Base-by-base conservation (phyloP, 2,329 filamentous ascomycete species). In the Penicillium sp. region DNA sequence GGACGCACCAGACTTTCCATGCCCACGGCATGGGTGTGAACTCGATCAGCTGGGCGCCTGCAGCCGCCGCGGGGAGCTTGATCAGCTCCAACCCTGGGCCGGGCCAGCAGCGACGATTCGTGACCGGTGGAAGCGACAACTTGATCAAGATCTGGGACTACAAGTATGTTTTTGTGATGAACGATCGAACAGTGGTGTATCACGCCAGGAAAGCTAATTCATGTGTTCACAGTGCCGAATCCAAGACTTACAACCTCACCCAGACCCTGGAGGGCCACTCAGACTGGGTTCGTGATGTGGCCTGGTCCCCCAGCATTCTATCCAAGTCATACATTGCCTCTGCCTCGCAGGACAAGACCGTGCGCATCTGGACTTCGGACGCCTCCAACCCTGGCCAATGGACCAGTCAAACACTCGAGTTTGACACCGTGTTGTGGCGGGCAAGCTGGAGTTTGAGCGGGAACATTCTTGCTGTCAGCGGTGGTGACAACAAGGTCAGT, bases 381-480 rank as follows among this genome's bases (percentile, higher is more conserved):
- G 73, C 79, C 26, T 75, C 79, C 50, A 80, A 77, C 64, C 74
- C 81, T 12, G 81, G 79, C 25, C 82, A 88, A 62, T 98, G 93
- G 93, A 82, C 84, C 49, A 84, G 82, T 71, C 93, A 94, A 70
- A 82, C 86, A 36, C 78, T 98, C 55, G 82, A 85, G 62, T 95
- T 98, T 60, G 91, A 96, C 52, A 83, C 86, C 4, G 85, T 90
- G 40, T 81, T 95, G 50, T 98, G 93, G 93, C 84, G 93, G 47
- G 93, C 96, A 39, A 96, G 89, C 77, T 98, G 93, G 93, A 95
- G 90, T 61, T 76, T 97, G 66, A 95, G 89, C 69, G 93, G 93
- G 45, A 98, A 98, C 67, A 90, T 97, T 18, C 77, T 98, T 61
- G 93, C 93, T 8, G 89, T 96, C 53, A 93, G 87, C 66, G 89